These are phyloP conservation scores for Pseudogymnoascus sp. DNA, from an alignment of 2,329 filamentous ascomycete species.

Conservation along the genomic window DNA sequence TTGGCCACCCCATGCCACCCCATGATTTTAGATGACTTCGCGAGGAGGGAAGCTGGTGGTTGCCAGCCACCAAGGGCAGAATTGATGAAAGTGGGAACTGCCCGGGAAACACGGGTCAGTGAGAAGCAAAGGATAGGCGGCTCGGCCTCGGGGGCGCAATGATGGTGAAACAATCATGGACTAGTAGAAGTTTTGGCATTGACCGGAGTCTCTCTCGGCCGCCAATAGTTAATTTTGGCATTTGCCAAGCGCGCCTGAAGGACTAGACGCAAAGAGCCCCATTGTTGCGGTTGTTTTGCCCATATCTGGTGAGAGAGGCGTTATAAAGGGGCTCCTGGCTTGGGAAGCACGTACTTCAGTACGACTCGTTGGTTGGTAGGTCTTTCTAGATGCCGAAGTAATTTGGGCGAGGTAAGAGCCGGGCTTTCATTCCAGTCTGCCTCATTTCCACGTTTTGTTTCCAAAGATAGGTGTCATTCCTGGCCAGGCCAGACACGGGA, in stretches of 20 bases:
- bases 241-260: not conserved
- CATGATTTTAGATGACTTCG: not conserved
- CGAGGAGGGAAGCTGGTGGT: not conserved
- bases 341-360: not conserved
- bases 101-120: not conserved
- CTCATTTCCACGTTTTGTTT: not conserved
- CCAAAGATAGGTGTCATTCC: not conserved
- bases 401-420: not conserved
- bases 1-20: not conserved
- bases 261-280: not conserved
- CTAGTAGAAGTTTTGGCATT: not conserved
- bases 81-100: not conserved
- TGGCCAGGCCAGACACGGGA: not conserved
- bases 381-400: not conserved
- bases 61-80: not conserved
- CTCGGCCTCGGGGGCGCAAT: not conserved
- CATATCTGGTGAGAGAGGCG: not conserved
- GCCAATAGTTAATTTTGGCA: conserved; percentile 3
- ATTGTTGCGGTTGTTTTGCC: not conserved
- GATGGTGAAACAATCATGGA: not conserved
- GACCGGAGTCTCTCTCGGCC: not conserved
- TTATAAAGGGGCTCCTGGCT: not conserved
- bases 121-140: not conserved
- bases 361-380: not conserved
- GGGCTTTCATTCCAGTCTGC: not conserved